phyloP scores from a whole-genome alignment of 2,329 filamentous ascomycete species.

The Cladosporium oxysporum region DNA sequence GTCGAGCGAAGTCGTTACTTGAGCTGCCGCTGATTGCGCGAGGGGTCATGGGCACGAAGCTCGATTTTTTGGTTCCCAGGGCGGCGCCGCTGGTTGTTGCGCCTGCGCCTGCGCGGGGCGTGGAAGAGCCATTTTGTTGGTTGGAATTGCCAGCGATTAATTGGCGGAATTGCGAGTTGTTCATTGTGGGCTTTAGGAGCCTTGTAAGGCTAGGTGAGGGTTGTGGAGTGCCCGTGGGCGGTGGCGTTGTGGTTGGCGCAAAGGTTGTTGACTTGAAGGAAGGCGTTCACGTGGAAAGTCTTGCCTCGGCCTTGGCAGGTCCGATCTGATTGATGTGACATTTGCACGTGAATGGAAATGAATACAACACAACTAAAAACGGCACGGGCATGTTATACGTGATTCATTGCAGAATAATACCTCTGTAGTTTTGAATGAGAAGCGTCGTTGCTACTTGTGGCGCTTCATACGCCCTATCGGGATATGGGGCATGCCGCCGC shows the following conservation, averaged over 20 bases:
- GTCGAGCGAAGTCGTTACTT: constrained; percentile 74
- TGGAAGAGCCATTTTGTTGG: constrained; percentile 36
- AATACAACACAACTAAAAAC: background rate
- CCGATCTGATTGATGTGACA: background rate
- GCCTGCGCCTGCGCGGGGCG: constrained; percentile 32
- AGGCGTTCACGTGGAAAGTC: background rate
- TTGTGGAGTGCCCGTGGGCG: background rate
- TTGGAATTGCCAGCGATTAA: constrained; percentile 62
- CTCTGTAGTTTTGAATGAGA: background rate
- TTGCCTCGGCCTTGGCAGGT: background rate
- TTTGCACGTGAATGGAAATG: constrained; percentile 2
- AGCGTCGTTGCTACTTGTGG: background rate
- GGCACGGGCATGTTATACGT: background rate
- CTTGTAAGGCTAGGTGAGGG: background rate
- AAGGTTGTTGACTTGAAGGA: background rate
- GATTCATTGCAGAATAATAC: background rate
- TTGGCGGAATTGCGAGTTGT: constrained; percentile 91
- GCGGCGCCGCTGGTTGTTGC: constrained; percentile 35
- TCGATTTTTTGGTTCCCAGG: constrained; percentile 36
- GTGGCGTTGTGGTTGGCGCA: background rate
- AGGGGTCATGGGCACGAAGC: constrained; percentile 84
- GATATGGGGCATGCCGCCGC: background rate
- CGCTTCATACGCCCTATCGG: background rate
- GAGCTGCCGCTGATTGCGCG: constrained; percentile 60
- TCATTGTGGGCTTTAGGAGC: constrained; percentile 62